Evolutionary conservation across 2,329 filamentous ascomycete species (phyloP).

Genomic region (Lecanicillium sp.): DNA sequence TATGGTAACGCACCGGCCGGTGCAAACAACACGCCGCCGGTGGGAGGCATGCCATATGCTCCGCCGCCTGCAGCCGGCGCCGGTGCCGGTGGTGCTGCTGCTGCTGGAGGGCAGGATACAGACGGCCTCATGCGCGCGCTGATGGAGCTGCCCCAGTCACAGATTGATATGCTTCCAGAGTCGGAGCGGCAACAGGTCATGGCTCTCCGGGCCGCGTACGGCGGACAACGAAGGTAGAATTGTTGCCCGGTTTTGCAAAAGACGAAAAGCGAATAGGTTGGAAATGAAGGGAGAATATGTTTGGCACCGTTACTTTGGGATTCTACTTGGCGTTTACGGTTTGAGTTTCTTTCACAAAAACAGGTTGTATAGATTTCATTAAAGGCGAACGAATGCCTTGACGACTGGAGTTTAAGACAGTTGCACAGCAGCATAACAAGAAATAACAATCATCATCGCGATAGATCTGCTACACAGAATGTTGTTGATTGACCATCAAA

Average conservation of each 20-base stretch:
- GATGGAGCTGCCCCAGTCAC: slow-evolving; percentile 67
- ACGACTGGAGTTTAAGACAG: too few species aligned
- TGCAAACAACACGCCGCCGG: slow-evolving; percentile 40
- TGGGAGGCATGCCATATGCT: slow-evolving; percentile 35
- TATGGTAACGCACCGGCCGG: slow-evolving; percentile 23
- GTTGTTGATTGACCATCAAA: too few species aligned
- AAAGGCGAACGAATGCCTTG: too few species aligned
- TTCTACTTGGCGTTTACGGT: too few species aligned
- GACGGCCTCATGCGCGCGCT: slow-evolving; percentile 74
- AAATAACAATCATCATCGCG: too few species aligned
- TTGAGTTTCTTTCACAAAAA: too few species aligned
- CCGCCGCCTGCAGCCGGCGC: slow-evolving; percentile 27
- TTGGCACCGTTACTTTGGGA: neutral
- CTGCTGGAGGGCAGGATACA: slow-evolving; percentile 44
- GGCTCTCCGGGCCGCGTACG: slow-evolving; percentile 59
- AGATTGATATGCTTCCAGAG: slow-evolving; percentile 71
- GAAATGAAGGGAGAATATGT: neutral
- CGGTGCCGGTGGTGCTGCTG: slow-evolving; percentile 27
- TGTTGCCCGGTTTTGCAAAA: too few species aligned
- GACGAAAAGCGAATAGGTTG: neutral
- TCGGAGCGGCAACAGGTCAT: slow-evolving; percentile 73
- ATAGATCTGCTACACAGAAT: too few species aligned
- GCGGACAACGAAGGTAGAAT: slow-evolving; percentile 26
- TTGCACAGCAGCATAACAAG: too few species aligned
- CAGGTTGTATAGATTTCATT: too few species aligned